Percentiles rank a stretch among this genome's conserved stretches.
These are phyloP conservation scores for Magnaporthiopsis rhizophila DNA, from an alignment of 2,329 filamentous ascomycete species.

Conservation along the genomic window DNA sequence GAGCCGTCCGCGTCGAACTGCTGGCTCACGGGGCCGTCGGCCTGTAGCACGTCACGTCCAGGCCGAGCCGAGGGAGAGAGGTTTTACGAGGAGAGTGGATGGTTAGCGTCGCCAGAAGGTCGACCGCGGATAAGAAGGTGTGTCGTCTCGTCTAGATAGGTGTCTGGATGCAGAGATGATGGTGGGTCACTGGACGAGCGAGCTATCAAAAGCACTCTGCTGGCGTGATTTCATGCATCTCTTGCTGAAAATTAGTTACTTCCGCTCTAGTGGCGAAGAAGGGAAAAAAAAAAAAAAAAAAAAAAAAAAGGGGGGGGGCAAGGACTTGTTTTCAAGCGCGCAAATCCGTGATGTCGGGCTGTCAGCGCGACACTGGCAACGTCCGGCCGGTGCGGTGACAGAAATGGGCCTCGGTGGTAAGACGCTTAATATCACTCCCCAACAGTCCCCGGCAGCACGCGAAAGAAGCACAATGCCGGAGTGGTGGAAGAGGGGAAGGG, in stretches of 20 bases:
- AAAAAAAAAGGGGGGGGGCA: no score
- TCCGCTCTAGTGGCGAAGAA: not conserved
- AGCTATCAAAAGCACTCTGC: not conserved
- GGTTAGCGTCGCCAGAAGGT: not conserved
- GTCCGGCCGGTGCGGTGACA: not conserved
- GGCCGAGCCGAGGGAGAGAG: no score
- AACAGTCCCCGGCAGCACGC: not conserved
- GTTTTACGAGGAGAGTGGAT: not conserved
- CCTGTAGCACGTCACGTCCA: not conserved
- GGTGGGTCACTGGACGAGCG: not conserved
- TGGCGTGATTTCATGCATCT: not conserved
- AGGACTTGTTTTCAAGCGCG: not conserved
- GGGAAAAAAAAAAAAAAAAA: no score
- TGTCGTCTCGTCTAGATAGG: not conserved
- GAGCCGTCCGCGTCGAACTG: not conserved
- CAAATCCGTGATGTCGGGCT: not conserved
- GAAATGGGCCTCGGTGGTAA: not conserved
- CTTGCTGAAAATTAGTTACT: not conserved
- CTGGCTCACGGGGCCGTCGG: not conserved
- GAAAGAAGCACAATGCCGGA: not conserved
- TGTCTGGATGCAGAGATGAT: not conserved
- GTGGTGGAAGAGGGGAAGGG: not conserved
- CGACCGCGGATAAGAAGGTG: not conserved
- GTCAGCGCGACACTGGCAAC: not conserved
- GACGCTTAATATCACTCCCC: not conserved